Percentiles rank a stretch among this genome's conserved stretches.
These are phyloP conservation scores for Amniculicola lignicola DNA, from an alignment of 495 filamentous ascomycete species.

Conservation along the genomic window DNA sequence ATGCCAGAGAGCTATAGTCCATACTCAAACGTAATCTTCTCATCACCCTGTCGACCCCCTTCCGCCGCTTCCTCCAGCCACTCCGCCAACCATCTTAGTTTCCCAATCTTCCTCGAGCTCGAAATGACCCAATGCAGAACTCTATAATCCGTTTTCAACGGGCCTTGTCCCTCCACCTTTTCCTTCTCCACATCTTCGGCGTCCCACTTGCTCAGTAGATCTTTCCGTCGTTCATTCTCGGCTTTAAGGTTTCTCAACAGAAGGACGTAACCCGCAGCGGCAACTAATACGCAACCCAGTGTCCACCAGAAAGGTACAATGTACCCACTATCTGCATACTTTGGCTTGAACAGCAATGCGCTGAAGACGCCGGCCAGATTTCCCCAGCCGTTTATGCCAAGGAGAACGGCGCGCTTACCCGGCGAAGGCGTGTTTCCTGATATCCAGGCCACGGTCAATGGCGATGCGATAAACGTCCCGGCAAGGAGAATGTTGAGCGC, in stretches of 20 bases:
- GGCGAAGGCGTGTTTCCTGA: slow-evolving; percentile 53
- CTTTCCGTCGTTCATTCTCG: slow-evolving; percentile 41
- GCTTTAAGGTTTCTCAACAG: slow-evolving; percentile 35
- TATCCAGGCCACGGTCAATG: slow-evolving; percentile 58
- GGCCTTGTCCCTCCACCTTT: slow-evolving; percentile 16
- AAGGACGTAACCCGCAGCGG: slow-evolving; percentile 46
- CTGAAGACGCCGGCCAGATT: slow-evolving; percentile 56
- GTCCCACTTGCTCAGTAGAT: slow-evolving; percentile 25
- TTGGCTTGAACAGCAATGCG: slow-evolving; percentile 48
- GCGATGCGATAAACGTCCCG: slow-evolving; percentile 54
- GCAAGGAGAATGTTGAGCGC: slow-evolving; percentile 54
- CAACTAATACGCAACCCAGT: slow-evolving; percentile 42
- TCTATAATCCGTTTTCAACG: slow-evolving; percentile 10
- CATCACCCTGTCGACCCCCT: slow-evolving; percentile 28
- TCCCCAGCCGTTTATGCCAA: slow-evolving; percentile 61
- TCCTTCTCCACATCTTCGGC: slow-evolving; percentile 35
- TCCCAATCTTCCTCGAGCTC: background rate
- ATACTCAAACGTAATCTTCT: slow-evolving; percentile 32
- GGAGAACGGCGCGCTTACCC: slow-evolving; percentile 53
- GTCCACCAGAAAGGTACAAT: slow-evolving; percentile 47
- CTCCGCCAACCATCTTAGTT: background rate
- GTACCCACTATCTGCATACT: slow-evolving; percentile 40
- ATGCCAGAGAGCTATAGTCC: too few relatives aligned
- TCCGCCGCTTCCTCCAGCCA: slow-evolving; percentile 22
- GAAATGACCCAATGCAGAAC: background rate